phyloP scores from a whole-genome alignment of 2,329 filamentous ascomycete species.

The Paracorniculantispora psalliotae region DNA sequence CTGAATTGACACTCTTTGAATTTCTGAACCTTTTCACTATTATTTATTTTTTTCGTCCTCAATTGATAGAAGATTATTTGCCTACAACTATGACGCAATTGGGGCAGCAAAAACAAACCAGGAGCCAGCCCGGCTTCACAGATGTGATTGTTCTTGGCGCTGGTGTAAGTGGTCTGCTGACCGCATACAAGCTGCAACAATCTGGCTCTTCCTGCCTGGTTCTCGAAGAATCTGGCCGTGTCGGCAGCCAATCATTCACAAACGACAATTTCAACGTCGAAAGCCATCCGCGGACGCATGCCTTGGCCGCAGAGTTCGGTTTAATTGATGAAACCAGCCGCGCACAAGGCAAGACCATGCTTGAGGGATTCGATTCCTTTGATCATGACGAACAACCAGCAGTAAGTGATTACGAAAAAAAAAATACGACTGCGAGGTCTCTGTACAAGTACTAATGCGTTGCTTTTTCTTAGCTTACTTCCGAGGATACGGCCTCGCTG shows the following conservation, averaged over 20 bases:
- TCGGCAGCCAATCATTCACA: background rate
- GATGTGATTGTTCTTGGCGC: slow-evolving; percentile 24
- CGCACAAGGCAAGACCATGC: background rate
- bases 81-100: background rate
- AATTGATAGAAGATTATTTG: background rate
- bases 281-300: slow-evolving; percentile 5
- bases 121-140: slow-evolving; percentile 13
- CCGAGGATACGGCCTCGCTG: slow-evolving; percentile 1
- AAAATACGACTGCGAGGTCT: too few relatives aligned
- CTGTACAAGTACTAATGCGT: background rate
- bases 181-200: slow-evolving; percentile 20
- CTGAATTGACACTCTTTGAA: background rate
- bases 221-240: slow-evolving; percentile 14
- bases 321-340: background rate
- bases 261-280: background rate
- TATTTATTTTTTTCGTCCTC: background rate
- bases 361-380: background rate
- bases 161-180: slow-evolving; percentile 22
- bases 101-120: background rate
- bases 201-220: slow-evolving; percentile 22
- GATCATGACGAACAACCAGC: background rate
- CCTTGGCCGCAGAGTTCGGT: background rate
- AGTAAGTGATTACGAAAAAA: background rate
- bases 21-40: background rate
- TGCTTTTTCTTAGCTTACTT: background rate